Evolutionary conservation across 768 basidiomycete genomes (phyloP).

Genomic region (Coprinopsis sp.): DNA sequence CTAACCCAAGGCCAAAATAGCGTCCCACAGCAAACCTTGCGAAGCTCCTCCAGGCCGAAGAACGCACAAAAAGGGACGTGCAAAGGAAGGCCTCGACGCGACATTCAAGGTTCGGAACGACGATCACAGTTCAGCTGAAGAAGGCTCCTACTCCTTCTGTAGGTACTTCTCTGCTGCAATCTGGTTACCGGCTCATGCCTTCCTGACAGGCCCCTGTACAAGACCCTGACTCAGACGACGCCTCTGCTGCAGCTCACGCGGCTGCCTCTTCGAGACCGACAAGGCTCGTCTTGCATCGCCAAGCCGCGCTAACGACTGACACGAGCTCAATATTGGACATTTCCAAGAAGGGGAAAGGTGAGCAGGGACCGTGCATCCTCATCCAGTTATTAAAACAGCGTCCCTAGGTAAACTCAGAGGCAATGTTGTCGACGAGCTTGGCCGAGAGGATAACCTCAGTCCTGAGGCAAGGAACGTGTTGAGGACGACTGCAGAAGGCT

Average conservation of each 20-base stretch:
- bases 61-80: constrained; percentile 52
- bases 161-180: too few relatives aligned
- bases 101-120: constrained; percentile 96
- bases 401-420: too few relatives aligned
- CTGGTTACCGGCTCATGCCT: too few relatives aligned
- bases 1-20: constrained; percentile 29
- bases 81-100: constrained; percentile 60
- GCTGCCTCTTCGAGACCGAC: constrained; percentile 56
- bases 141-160: not conserved
- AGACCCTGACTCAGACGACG: too few relatives aligned
- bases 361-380: too few relatives aligned
- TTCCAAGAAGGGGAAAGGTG: constrained; percentile 54
- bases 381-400: too few relatives aligned
- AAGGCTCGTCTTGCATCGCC: constrained; percentile 78
- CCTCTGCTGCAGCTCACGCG: too few relatives aligned
- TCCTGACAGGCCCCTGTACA: too few relatives aligned
- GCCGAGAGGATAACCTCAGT: constrained; percentile 62
- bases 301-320: constrained; percentile 70
- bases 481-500: constrained; percentile 64
- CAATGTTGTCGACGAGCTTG: constrained; percentile 61
- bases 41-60: constrained; percentile 75
- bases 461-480: constrained; percentile 60
- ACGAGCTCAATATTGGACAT: constrained; percentile 70
- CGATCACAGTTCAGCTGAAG: constrained; percentile 57
- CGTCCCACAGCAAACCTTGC: constrained; percentile 67